These are phyloP conservation scores for Lentinula sp. DNA, from an alignment of 768 basidiomycete species.

Conservation along the genomic window DNA sequence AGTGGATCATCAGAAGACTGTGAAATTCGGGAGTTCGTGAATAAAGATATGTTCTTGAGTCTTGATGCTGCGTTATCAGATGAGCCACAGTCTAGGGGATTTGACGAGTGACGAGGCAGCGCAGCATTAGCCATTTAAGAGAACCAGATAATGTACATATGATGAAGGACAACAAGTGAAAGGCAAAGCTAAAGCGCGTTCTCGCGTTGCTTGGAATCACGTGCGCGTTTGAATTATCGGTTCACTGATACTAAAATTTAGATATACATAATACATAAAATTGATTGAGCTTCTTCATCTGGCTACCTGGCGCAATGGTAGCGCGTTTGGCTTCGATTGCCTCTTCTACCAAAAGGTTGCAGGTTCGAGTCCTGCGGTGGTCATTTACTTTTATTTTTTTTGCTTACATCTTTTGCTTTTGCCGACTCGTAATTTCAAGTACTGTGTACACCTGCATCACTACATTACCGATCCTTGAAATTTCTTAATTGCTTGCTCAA, in stretches of 20 bases:
- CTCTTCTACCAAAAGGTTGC: conserved; percentile 80
- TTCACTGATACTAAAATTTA: not conserved
- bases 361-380: conserved; percentile 96
- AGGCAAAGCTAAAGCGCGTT: too few relatives aligned
- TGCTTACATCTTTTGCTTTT: not conserved
- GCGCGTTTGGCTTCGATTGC: conserved; percentile 92
- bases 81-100: conserved; percentile 63
- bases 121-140: conserved; percentile 29
- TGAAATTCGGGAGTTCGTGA: conserved; percentile 19
- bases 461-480: not conserved
- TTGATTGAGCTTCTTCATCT: conserved; percentile 9
- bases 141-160: not conserved
- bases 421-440: too few relatives aligned
- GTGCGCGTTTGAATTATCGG: too few relatives aligned
- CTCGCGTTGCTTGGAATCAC: too few relatives aligned
- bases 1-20: conserved; percentile 48
- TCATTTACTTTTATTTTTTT: conserved; percentile 28
- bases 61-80: conserved; percentile 32
- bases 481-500: conserved; percentile 42
- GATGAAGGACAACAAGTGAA: not conserved
- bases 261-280: too few relatives aligned
- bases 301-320: conserved; percentile 91
- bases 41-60: conserved; percentile 27
- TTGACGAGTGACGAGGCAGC: conserved; percentile 69
- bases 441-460: not conserved